Percentiles rank a stretch among this genome's conserved stretches.
These are phyloP conservation scores for Aspergillus affinis DNA, from an alignment of 495 filamentous ascomycete genomes.

Conservation along the genomic window DNA sequence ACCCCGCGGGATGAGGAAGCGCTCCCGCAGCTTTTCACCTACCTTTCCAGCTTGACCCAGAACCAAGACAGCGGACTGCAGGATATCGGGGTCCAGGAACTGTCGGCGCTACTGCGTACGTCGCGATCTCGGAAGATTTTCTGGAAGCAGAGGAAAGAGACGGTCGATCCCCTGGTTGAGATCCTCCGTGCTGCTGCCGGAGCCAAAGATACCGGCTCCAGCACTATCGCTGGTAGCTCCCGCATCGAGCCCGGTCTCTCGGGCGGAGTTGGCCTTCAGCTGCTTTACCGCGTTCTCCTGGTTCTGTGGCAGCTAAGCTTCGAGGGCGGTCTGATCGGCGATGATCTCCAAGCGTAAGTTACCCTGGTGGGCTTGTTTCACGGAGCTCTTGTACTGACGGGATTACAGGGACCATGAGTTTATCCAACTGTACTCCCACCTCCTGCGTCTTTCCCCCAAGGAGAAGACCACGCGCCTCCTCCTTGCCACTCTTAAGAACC, in stretches of 20 bases:
- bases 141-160: constrained; percentile 84
- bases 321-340: constrained; percentile 78
- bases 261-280: constrained; percentile 85
- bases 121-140: constrained; percentile 75
- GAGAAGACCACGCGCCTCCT: constrained; percentile 96
- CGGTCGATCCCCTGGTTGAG: constrained; percentile 75
- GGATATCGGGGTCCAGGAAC: constrained; percentile 91
- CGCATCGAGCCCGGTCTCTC: constrained; percentile 64
- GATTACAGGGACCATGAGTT: constrained; percentile 79
- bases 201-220: constrained; percentile 63
- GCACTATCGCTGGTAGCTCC: constrained; percentile 65
- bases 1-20: constrained; percentile 66
- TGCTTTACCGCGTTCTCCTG: constrained; percentile 90
- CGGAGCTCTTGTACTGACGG: constrained; percentile 17
- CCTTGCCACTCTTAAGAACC: constrained; percentile 83
- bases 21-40: constrained; percentile 80
- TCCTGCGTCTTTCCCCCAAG: constrained; percentile 89
- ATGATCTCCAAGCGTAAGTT: constrained; percentile 78
- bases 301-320: constrained; percentile 96
- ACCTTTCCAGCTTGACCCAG: constrained; percentile 76
- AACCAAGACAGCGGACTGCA: constrained; percentile 84
- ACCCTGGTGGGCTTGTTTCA: neutral
- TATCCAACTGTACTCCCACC: constrained; percentile 82
- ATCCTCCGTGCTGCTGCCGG: constrained; percentile 81
- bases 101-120: constrained; percentile 81